Conservation (phyloP, 202 grass and related monocot species). For the Hordeum pubiflorum region DNA sequence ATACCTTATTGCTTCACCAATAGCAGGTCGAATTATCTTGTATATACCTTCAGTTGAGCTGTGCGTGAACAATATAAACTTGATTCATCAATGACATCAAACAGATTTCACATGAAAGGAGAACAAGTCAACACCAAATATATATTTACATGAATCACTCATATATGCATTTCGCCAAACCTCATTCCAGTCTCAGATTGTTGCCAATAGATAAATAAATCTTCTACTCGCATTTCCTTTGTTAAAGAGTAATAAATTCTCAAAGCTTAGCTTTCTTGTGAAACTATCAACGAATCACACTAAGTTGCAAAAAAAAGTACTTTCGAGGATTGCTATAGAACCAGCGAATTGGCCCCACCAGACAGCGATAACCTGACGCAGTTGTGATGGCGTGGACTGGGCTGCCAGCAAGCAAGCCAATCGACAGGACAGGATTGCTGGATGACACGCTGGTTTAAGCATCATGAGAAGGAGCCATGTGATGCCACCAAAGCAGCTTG, state of each 20-base stretch:
- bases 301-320: not conserved
- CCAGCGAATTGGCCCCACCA: not conserved
- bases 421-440: not conserved
- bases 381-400: not conserved
- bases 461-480: not conserved
- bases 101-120: not conserved
- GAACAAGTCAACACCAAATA: not conserved
- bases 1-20: slow-evolving; percentile 93
- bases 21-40: slow-evolving; percentile 81
- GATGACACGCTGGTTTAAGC: not conserved
- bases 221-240: not conserved
- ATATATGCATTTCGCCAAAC: not conserved
- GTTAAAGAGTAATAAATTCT: not conserved
- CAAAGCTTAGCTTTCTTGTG: not conserved
- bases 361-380: not conserved
- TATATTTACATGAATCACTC: not conserved
- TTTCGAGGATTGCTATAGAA: not conserved
- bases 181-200: not conserved
- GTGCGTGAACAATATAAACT: slow-evolving; percentile 24
- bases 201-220: slow-evolving; percentile 10
- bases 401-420: not conserved
- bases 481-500: not conserved
- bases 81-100: not conserved
- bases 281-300: not conserved
- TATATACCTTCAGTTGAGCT: slow-evolving; percentile 72